Conservation (phyloP, 371 early-diverging fungal genomes). For the Synchytrium microbalum region DNA sequence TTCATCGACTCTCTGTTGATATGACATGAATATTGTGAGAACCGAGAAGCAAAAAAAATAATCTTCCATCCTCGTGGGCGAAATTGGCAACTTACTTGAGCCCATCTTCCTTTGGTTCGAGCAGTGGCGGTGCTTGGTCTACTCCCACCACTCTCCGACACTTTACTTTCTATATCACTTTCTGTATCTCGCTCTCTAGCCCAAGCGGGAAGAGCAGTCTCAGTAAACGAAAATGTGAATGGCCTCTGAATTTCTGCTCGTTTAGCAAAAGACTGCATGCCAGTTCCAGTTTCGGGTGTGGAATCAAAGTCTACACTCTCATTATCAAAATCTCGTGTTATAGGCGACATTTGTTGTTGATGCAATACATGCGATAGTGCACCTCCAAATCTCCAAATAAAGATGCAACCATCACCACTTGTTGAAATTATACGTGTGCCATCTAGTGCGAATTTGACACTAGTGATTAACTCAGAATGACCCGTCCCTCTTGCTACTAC, state of each 20-base stretch:
- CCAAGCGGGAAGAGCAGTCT: slow-evolving; percentile 23
- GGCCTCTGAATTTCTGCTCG: not conserved
- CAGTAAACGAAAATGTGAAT: slow-evolving; percentile 8
- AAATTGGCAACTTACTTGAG: slow-evolving; percentile 14
- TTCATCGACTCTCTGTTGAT: slow-evolving; percentile 18
- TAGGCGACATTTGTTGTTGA: not conserved
- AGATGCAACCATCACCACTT: slow-evolving; percentile 68
- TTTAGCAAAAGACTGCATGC: not conserved
- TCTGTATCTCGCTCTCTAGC: slow-evolving; percentile 11
- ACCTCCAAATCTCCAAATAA: slow-evolving; percentile 64
- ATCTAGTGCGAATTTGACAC: slow-evolving; percentile 54
- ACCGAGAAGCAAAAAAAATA: not conserved
- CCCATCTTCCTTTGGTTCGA: slow-evolving; percentile 19
- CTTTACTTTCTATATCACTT: slow-evolving; percentile 5
- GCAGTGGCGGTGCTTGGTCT: no score
- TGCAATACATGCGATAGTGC: slow-evolving; percentile 12
- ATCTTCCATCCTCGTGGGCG: not conserved
- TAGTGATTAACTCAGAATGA: slow-evolving; percentile 72
- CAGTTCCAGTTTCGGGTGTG: not conserved
- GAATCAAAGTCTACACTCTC: slow-evolving; percentile 5
- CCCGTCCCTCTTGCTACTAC: slow-evolving; percentile 58
- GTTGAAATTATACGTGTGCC: slow-evolving; percentile 58
- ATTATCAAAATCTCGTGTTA: not conserved
- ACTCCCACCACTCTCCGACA: not conserved
- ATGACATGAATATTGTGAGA: not conserved